Percentiles rank a stretch among this genome's conserved stretches.
phyloP scores from a whole-genome alignment of 257 asterid genomes.

The Fraxinus pennsylvanica region DNA sequence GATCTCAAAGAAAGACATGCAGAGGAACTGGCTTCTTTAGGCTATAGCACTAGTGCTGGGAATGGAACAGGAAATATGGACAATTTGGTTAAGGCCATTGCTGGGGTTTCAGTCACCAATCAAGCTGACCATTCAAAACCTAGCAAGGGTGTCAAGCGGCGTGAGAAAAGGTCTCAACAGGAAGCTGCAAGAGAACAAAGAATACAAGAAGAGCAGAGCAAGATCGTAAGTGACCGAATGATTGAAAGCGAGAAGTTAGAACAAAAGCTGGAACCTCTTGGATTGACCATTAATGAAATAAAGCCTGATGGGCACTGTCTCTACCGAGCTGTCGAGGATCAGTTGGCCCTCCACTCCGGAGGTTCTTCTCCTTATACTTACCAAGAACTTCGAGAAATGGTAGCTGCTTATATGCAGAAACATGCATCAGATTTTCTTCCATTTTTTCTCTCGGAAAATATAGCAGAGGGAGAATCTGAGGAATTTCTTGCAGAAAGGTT shows the following conservation, averaged over 20 bases:
- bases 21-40: constrained; percentile 71
- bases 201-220: constrained; percentile 85
- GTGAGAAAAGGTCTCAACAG: constrained; percentile 84
- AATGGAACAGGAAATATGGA: constrained; percentile 63
- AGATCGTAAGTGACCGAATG: constrained; percentile 60
- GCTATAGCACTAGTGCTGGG: constrained; percentile 42
- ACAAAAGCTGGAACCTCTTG: constrained; percentile 78
- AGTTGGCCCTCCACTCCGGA: constrained; percentile 56
- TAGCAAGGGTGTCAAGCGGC: constrained; percentile 71
- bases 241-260: constrained; percentile 68
- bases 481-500: constrained; percentile 58
- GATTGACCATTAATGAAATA: constrained; percentile 71
- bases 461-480: constrained; percentile 49
- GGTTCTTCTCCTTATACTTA: constrained; percentile 68
- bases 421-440: constrained; percentile 73
- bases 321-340: constrained; percentile 93
- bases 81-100: constrained; percentile 77
- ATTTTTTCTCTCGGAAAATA: constrained; percentile 68
- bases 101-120: constrained; percentile 71
- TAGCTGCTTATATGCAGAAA: constrained; percentile 80
- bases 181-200: constrained; percentile 96
- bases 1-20: constrained; percentile 76
- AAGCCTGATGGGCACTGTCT: constrained; percentile 98
- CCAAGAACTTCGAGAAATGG: constrained; percentile 82
- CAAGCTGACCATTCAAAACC: constrained; percentile 65